Percentiles rank a stretch among this genome's conserved stretches.
phyloP scores from a whole-genome alignment of 2,329 filamentous ascomycete genomes.

The Periconia macrospinosa region DNA sequence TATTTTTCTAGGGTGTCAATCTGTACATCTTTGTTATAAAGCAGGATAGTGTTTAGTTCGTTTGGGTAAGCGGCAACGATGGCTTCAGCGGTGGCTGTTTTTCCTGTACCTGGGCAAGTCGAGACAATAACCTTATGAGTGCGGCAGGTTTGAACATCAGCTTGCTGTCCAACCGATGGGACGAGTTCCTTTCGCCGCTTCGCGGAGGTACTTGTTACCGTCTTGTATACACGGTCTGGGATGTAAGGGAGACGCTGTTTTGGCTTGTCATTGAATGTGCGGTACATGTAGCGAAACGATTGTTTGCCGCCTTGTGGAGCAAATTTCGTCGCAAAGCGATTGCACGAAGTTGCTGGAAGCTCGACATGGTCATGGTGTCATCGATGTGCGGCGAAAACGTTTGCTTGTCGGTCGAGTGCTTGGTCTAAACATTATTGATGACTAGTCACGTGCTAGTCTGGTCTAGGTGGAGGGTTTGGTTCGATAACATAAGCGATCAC shows the following conservation, averaged over 20 bases:
- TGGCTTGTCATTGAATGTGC: neutral
- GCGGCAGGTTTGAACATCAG: slow-evolving; percentile 8
- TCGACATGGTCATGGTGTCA: neutral
- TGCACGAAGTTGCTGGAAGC: neutral
- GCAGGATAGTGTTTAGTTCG: slow-evolving; percentile 8
- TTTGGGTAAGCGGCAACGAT: slow-evolving; percentile 10
- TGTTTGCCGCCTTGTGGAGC: too few relatives aligned
- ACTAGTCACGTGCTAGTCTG: too few relatives aligned
- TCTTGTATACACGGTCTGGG: neutral
- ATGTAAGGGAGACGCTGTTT: neutral
- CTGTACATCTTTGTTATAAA: slow-evolving; percentile 12
- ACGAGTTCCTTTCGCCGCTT: slow-evolving; percentile 1
- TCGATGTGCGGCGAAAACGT: neutral
- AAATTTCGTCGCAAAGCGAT: neutral
- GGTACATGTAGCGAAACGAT: neutral
- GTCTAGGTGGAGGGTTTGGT: too few relatives aligned
- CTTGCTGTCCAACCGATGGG: slow-evolving; percentile 8
- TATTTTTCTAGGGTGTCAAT: slow-evolving; percentile 9
- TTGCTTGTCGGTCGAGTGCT: too few relatives aligned
- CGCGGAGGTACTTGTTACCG: neutral
- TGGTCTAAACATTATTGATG: too few relatives aligned
- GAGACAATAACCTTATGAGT: slow-evolving; percentile 12
- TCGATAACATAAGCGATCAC: too few relatives aligned
- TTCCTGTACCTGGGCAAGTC: slow-evolving; percentile 11
- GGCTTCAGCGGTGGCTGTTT: slow-evolving; percentile 13